Conservation (phyloP, 768 basidiomycete genomes). For the Suillus americanus region DNA sequence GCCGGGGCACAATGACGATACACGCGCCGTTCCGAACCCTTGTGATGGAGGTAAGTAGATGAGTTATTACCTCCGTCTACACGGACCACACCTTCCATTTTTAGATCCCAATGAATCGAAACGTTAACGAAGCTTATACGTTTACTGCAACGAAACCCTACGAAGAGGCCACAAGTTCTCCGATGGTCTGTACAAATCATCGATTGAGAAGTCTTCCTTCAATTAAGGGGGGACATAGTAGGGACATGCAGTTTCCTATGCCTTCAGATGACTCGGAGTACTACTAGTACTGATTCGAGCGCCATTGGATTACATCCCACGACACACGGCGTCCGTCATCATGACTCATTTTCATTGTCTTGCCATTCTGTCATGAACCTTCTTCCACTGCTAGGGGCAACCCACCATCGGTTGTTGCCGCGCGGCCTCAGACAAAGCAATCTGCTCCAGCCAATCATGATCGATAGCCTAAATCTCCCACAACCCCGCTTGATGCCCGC, state of each 20-base stretch:
- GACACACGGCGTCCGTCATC: not conserved
- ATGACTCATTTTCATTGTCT: not conserved
- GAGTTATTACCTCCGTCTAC: conserved; percentile 10
- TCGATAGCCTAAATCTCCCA: not conserved
- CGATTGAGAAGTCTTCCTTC: conserved; percentile 1
- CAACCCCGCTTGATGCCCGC: not conserved
- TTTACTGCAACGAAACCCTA: not conserved
- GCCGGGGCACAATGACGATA: not conserved
- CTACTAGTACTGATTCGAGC: not conserved
- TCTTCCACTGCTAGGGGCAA: conserved; percentile 1
- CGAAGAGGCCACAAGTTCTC: not conserved
- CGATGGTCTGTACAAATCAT: not conserved
- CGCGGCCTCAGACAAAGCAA: not conserved
- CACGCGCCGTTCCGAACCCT: not conserved
- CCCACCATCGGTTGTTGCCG: not conserved
- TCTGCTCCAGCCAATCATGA: not conserved
- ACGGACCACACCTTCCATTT: conserved; percentile 9
- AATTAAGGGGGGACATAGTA: not conserved
- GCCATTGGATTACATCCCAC: not conserved
- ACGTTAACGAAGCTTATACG: not conserved
- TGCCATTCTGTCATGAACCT: not conserved
- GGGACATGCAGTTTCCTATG: not conserved
- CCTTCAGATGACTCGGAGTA: not conserved
- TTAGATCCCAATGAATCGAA: not conserved
- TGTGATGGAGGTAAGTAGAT: not conserved